These are phyloP conservation scores for Fusarium haematococcum DNA, from an alignment of 2,329 filamentous ascomycete genomes.

Conservation along the genomic window DNA sequence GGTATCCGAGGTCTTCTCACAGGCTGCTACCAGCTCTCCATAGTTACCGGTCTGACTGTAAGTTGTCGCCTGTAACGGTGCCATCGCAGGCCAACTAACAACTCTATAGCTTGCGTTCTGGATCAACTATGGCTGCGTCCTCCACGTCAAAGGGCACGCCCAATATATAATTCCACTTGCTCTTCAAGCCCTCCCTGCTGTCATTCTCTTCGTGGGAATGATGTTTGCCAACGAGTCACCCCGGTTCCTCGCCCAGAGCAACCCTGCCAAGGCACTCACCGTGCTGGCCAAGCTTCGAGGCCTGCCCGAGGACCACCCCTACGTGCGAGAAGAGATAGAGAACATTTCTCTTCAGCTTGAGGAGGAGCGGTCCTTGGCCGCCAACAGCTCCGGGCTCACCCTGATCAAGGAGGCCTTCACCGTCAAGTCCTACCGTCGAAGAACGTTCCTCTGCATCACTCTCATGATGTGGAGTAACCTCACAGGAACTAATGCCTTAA, in stretches of 20 bases:
- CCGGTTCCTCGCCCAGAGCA: conserved; percentile 69
- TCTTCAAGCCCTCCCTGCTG: conserved; percentile 72
- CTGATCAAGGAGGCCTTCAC: conserved; percentile 70
- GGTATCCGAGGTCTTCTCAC: not conserved
- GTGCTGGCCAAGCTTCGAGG: conserved; percentile 67
- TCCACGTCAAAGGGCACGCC: conserved; percentile 11
- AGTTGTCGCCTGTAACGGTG: not conserved
- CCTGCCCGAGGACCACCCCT: conserved; percentile 63
- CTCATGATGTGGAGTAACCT: conserved; percentile 72
- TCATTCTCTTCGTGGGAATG: conserved; percentile 70
- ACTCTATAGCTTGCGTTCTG: conserved; percentile 19
- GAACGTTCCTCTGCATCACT: conserved; percentile 67
- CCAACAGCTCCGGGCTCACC: conserved; percentile 56
- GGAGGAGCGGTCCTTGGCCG: conserved; percentile 63
- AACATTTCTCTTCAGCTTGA: conserved; percentile 67
- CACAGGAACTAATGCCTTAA: conserved; percentile 48
- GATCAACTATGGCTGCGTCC: conserved; percentile 22
- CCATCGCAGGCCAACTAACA: not conserved
- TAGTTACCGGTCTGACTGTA: not conserved
- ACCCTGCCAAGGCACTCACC: conserved; percentile 68
- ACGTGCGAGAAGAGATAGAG: conserved; percentile 66
- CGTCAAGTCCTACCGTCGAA: conserved; percentile 67
- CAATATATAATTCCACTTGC: conserved; percentile 62
- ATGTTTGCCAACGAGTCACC: conserved; percentile 73
- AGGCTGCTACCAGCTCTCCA: not conserved